Conservation (phyloP, 805 yeast species). For the Suhomyces prunicola region DNA sequence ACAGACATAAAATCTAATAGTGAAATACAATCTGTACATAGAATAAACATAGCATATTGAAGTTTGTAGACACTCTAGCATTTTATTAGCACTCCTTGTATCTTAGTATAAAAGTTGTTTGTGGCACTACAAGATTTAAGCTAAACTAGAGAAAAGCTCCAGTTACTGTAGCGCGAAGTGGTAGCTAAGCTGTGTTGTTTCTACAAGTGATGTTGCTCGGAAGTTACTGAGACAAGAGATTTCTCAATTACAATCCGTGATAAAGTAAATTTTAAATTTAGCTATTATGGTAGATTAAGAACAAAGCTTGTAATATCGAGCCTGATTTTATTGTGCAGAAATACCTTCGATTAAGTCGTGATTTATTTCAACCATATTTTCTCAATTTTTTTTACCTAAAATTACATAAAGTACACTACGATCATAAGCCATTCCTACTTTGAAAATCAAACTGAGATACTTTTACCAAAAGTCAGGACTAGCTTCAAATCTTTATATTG, state of each 20-base stretch:
- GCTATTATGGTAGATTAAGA: background rate
- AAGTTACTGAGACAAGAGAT: too few species aligned
- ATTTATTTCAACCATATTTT: too few species aligned
- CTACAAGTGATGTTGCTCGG: background rate
- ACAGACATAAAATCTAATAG: slow-evolving; percentile 37
- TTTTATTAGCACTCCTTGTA: too few species aligned
- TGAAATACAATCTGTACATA: background rate
- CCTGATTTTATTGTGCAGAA: background rate
- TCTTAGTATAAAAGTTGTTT: background rate
- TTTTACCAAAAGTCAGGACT: background rate
- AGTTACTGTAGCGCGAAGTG: background rate
- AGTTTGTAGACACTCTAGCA: background rate
- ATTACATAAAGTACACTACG: background rate
- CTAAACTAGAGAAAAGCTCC: background rate
- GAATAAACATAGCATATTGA: background rate
- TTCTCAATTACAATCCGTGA: background rate
- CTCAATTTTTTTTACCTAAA: background rate
- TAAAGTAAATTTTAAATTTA: too few species aligned
- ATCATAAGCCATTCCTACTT: background rate
- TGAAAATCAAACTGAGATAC: background rate
- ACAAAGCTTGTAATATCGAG: background rate
- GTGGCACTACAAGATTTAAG: background rate
- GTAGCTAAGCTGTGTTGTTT: background rate
- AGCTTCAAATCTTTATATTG: background rate
- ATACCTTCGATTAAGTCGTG: too few species aligned